Percentiles rank a stretch among this genome's conserved stretches.
phyloP scores from a whole-genome alignment of 2,329 filamentous ascomycete genomes.

The Beauveria pseudobassiana region DNA sequence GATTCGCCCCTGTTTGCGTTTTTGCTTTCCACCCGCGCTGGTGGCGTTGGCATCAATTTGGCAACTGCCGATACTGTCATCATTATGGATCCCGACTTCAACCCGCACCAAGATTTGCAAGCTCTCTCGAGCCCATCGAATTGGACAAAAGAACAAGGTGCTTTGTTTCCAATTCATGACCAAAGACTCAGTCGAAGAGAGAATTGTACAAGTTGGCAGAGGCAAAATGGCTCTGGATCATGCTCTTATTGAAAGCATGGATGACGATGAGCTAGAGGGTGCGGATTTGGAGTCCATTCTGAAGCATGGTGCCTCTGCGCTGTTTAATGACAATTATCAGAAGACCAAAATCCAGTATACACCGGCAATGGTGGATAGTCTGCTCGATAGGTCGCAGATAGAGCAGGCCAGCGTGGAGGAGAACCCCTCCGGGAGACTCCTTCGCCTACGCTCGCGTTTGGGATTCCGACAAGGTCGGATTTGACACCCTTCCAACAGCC shows the following conservation, averaged over 20 bases:
- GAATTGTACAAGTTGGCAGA: slow-evolving; percentile 90
- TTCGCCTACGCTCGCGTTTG: slow-evolving; percentile 90
- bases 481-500: slow-evolving; percentile 55
- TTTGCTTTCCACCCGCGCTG: slow-evolving; percentile 85
- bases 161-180: slow-evolving; percentile 94
- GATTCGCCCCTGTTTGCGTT: slow-evolving; percentile 82
- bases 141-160: slow-evolving; percentile 93
- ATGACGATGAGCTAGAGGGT: slow-evolving; percentile 69
- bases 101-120: slow-evolving; percentile 96
- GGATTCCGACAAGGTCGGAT: slow-evolving; percentile 68
- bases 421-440: slow-evolving; percentile 61
- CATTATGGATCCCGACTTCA: slow-evolving; percentile 94
- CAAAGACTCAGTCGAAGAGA: slow-evolving; percentile 81
- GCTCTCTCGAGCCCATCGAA: slow-evolving; percentile 89
- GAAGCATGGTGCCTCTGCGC: slow-evolving; percentile 74
- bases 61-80: slow-evolving; percentile 97
- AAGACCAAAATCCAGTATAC: slow-evolving; percentile 77
- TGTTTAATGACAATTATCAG: slow-evolving; percentile 70
- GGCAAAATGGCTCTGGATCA: slow-evolving; percentile 96
- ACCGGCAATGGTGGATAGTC: slow-evolving; percentile 70
- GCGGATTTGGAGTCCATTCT: slow-evolving; percentile 83
- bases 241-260: slow-evolving; percentile 87
- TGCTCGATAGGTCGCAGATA: slow-evolving; percentile 79
- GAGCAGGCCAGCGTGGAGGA: slow-evolving; percentile 62
- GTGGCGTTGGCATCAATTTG: slow-evolving; percentile 94